Base-by-base conservation (phyloP, 2,329 filamentous ascomycete genomes). In the Biscogniauxia marginata region DNA sequence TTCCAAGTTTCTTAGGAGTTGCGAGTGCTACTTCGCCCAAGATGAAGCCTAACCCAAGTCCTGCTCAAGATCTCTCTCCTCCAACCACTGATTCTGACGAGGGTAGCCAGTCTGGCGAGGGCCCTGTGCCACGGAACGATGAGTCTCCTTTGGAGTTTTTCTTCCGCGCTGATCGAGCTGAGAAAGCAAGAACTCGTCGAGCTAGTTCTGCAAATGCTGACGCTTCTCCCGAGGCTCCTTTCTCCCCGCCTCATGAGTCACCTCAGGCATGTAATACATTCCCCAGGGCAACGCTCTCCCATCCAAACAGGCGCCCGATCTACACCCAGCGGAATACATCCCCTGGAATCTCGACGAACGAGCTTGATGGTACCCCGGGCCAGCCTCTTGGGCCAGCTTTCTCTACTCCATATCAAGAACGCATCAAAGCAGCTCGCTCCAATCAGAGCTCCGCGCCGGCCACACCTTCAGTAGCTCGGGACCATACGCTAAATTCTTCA, bases 91-190 rank as follows among this genome's bases (percentile, higher is more conserved):
- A 83, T 69, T 74, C 77, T 62, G 75, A 81, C 66, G 79, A 81
- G 44, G 74, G 75, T 2, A 79, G 79, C 73, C 78, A 24, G 65
- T 74, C 67, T 64, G 78, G 65, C 65, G 72, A 68, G 57, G 72
- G 67, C 63, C 67, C 56, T 63, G 65, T 53, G 55, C 64, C 52
- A 55, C 70, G 52, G 61, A 67, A 61, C 70, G 79, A 54, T 76
- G 84, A 90, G 59, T 96, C 92, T 9, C 92, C 93, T 1, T 79
- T 98, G 4, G 93, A 98, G 66, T 83, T 96, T 60, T 88, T 98
- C 70, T 98, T 98, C 78, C 88, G 88, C 59, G 92, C 91, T 30
- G 90, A 96, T 65, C 84, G 89, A 50, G 88, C 90, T 58, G 90
- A 95, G 72, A 89, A 86, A 68, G 86, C 86, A 52, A 79, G 81